Base-by-base conservation (phyloP, 2,329 filamentous ascomycete genomes). In the Sarocladium strictum region DNA sequence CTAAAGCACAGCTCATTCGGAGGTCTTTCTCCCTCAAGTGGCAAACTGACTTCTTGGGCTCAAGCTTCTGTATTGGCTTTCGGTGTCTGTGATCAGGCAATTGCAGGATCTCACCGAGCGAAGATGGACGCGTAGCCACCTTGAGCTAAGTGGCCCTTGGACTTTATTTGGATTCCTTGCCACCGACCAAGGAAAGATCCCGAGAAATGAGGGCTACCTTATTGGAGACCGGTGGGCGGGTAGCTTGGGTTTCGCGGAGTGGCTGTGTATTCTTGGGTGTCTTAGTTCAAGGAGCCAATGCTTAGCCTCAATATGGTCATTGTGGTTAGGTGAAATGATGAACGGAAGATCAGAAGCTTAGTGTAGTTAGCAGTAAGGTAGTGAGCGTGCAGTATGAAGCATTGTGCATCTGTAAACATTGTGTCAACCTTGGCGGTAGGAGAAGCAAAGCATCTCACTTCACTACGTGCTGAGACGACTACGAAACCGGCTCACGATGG, bases 261-360 rank as follows among this genome's bases (percentile, higher is more conserved):
- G 47, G 47, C 47, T 51, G 47, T 51, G 47, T 51, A 51, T 7
- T 51, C 43, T 49, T 49, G 43, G n/a, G 35, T 38, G 21, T 43
- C 10, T 43, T 24, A 15, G 35, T 15, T 33, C 32, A n/a, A 15
- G 35, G 9, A 32, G 35, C 35, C 35, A 15, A 38, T 15, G 9
- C 15, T 38, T 6, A 12, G n/a, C n/a, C n/a, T n/a, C n/a, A n/a
- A n/a, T n/a, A n/a, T n/a, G n/a, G n/a, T n/a, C n/a, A n/a, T n/a
- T n/a, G n/a, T n/a, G n/a, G n/a, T n/a, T n/a, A n/a, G n/a, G n/a
- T n/a, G n/a, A n/a, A n/a, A n/a, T n/a, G n/a, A n/a, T n/a, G n/a
- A n/a, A n/a, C n/a, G n/a, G n/a, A n/a, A n/a, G n/a, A n/a, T n/a
- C n/a, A n/a, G n/a, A n/a, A n/a, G n/a, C n/a, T n/a, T n/a, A n/a